phyloP scores from a whole-genome alignment of 805 yeast genomes.

The Hanseniaspora lachancei region DNA sequence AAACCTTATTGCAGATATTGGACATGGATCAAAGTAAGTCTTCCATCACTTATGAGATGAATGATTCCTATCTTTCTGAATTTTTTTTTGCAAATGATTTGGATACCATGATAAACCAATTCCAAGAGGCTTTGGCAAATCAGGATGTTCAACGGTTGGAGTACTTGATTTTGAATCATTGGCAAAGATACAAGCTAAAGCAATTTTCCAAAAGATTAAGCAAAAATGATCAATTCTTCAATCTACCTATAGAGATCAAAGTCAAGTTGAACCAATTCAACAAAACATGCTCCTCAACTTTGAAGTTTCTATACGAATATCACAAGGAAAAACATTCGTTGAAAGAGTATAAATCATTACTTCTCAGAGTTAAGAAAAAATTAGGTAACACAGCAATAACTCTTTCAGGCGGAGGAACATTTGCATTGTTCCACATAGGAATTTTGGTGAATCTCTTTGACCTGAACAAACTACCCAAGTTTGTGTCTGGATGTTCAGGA shows the following conservation, averaged over 20 bases:
- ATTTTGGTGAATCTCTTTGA: constrained; percentile 70
- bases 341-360: constrained; percentile 22
- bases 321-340: background rate
- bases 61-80: background rate
- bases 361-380: constrained; percentile 52
- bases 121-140: background rate
- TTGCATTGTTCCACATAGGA: constrained; percentile 87
- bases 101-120: background rate
- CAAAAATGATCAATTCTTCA: constrained; percentile 5
- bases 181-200: constrained; percentile 11
- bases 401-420: constrained; percentile 91
- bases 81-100: background rate
- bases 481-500: constrained; percentile 88
- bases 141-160: background rate
- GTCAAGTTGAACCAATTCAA: background rate
- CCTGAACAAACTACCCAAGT: constrained; percentile 63
- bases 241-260: constrained; percentile 2
- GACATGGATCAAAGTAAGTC: background rate
- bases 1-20: background rate
- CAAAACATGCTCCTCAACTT: background rate
- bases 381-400: constrained; percentile 90
- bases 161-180: constrained; percentile 7
- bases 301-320: background rate
- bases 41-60: background rate
- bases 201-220: constrained; percentile 2